Base-by-base conservation (phyloP, 331 rosid species). In the Quercus phellos region DNA sequence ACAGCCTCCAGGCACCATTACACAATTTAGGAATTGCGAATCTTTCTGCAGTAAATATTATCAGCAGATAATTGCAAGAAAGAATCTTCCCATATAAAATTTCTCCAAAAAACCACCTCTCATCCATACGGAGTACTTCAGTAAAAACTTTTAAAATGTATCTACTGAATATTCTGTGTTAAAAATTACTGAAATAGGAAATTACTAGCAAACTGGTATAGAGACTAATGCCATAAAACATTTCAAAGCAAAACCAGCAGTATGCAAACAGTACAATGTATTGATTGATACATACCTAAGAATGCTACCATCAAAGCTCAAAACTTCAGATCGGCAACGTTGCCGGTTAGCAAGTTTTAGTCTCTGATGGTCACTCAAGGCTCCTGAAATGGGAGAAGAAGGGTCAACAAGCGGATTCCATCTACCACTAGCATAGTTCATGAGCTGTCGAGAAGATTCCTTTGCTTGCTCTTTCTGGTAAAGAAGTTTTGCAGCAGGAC, bases 261-360 rank as follows among this genome's bases (percentile, higher is more conserved):
- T 74, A 17, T 74, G 69, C 73, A 74, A 77, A 51, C 60, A 53
- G n/a, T 27, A 74, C 73, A 77, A 27, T 82, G 14, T 54, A 58
- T 27, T 75, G 63, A 73, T 30, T 75, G 18, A 79, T 71, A 82
- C 88, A 78, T 69, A 91, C 99, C 99, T 90, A 73, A 95, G 92
- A 80, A 87, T 85, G 89, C 85, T 85, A 55, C 96, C 98, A 86
- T 95, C 99, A 46, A 91, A 95, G 87, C 98, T 90, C 89, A 95
- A 89, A 60, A 95, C 94, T 87, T 92, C 97, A 55, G 91, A 89
- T 77, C 85, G 86, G 77, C 88, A 74, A 26, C 87, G 89, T 32
- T 90, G 92, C 26, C 94, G 90, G 21, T 84, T 92, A 72, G 88
- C 90, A 84, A 92, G 90, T 85, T 87, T 92, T 68, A 91, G 74